phyloP scores from a whole-genome alignment of 2,329 filamentous ascomycete genomes.

The Sporothrix phasma region DNA sequence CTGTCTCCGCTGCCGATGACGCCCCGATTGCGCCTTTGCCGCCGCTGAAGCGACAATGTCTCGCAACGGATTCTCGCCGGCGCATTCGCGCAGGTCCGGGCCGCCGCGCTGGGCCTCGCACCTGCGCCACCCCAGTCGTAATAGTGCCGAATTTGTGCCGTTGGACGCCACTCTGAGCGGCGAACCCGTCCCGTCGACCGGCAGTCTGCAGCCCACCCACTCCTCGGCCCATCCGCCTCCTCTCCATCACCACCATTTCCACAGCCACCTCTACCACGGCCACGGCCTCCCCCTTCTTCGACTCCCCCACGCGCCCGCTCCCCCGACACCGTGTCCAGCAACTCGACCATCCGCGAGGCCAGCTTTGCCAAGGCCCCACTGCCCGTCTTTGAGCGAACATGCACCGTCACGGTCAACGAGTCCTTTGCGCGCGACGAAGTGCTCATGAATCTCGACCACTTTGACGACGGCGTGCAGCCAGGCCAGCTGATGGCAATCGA shows the following conservation, averaged over 20 bases:
- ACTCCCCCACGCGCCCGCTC: slow-evolving; percentile 25
- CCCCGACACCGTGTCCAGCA: slow-evolving; percentile 40
- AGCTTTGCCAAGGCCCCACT: slow-evolving; percentile 22
- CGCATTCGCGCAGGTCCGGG: slow-evolving; percentile 30
- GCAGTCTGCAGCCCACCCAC: neutral
- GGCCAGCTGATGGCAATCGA: slow-evolving; percentile 67
- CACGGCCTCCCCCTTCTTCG: slow-evolving; percentile 15
- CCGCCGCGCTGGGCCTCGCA: slow-evolving; percentile 42
- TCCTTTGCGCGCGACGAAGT: slow-evolving; percentile 69
- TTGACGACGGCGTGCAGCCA: slow-evolving; percentile 52
- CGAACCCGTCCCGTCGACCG: neutral
- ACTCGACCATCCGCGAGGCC: slow-evolving; percentile 35
- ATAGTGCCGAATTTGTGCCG: slow-evolving; percentile 32
- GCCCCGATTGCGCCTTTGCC: neutral
- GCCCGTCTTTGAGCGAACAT: slow-evolving; percentile 36
- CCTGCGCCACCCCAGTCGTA: slow-evolving; percentile 42
- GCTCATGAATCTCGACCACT: slow-evolving; percentile 63
- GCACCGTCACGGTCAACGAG: slow-evolving; percentile 56
- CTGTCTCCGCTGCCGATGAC: slow-evolving; percentile 8
- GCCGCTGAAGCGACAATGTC: slow-evolving; percentile 26
- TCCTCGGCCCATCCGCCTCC: neutral
- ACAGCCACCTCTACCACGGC: neutral
- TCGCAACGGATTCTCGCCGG: slow-evolving; percentile 34
- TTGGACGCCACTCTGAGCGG: neutral
- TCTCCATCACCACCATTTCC: neutral